A percentile compares a stretch with the other conserved stretches of the same genome.
phyloP scores from a whole-genome alignment of 2,329 filamentous ascomycete species.

The Apiospora rasikravindrae region DNA sequence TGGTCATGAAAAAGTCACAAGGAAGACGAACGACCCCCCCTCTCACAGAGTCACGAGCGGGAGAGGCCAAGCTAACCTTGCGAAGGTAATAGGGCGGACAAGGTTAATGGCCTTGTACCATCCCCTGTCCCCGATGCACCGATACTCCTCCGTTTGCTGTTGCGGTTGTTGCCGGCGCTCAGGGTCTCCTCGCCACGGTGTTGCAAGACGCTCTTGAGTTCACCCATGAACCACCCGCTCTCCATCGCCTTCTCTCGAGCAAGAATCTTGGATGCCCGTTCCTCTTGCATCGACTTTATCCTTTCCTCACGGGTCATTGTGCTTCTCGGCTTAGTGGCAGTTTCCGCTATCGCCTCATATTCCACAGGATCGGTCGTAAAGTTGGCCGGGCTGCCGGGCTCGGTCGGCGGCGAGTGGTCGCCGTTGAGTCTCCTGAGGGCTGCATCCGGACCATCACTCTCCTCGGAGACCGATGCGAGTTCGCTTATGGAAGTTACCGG shows the following conservation, averaged over 20 bases:
- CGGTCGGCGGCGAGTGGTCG: conserved; percentile 58
- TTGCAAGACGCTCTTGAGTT: conserved; percentile 88
- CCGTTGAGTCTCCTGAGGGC: conserved; percentile 82
- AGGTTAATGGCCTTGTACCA: conserved; percentile 13
- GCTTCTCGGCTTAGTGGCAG: conserved; percentile 66
- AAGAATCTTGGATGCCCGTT: conserved; percentile 75
- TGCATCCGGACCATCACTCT: conserved; percentile 60
- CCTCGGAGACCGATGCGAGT: conserved; percentile 57
- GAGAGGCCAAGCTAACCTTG: neutral
- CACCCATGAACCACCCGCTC: conserved; percentile 86
- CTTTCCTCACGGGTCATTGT: conserved; percentile 84
- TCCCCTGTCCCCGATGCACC: conserved; percentile 4
- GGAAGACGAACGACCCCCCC: neutral
- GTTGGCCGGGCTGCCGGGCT: conserved; percentile 27
- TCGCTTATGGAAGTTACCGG: conserved; percentile 69
- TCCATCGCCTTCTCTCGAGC: conserved; percentile 78
- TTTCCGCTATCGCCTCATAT: conserved; percentile 85
- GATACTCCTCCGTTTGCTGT: conserved; percentile 12
- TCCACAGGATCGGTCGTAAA: conserved; percentile 86
- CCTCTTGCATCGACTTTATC: conserved; percentile 85
- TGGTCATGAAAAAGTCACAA: neutral
- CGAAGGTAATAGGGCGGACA: neutral
- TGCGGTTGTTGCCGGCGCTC: neutral
- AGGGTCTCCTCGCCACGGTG: conserved; percentile 21
- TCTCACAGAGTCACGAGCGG: neutral